phyloP scores from a whole-genome alignment of 257 asterid genomes.

The Scutellaria barbata region DNA sequence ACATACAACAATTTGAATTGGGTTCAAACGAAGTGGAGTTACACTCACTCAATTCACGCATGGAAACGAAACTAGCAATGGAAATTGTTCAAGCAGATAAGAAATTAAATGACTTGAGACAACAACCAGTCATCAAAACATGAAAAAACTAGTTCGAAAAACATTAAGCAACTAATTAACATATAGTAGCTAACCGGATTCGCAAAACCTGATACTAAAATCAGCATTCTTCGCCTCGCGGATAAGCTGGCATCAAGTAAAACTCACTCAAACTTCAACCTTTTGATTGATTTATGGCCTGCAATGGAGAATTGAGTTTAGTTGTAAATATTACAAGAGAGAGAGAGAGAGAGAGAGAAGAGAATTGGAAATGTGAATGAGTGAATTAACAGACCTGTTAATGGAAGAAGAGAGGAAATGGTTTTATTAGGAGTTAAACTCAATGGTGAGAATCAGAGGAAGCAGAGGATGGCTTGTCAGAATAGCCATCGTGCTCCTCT shows the following conservation, averaged over 20 bases:
- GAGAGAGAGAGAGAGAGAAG: too few species aligned
- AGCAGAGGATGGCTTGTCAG: conserved; percentile 97
- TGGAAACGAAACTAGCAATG: background rate
- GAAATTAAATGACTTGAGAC: conserved; percentile 36
- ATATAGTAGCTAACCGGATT: conserved; percentile 49
- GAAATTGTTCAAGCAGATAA: conserved; percentile 30
- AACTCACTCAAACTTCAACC: conserved; percentile 52
- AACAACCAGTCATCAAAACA: conserved; percentile 39
- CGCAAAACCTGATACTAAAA: conserved; percentile 61
- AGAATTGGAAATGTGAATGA: background rate
- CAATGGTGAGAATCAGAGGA: conserved; percentile 97
- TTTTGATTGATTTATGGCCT: conserved; percentile 20
- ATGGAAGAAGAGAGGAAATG: conserved; percentile 32
- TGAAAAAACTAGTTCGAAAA: conserved; percentile 28
- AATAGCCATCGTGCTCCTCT: conserved; percentile 98
- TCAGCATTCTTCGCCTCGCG: conserved; percentile 51
- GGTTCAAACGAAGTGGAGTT: too few species aligned
- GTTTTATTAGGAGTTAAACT: conserved; percentile 38
- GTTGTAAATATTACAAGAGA: background rate
- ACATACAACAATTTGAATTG: conserved; percentile 29
- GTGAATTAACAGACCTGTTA: conserved; percentile 31
- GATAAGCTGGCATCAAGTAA: conserved; percentile 44
- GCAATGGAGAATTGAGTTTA: background rate
- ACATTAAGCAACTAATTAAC: conserved; percentile 37
- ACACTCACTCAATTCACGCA: too few species aligned